Conservation (phyloP, 2,329 filamentous ascomycete species). For the Fusarium succisae region DNA sequence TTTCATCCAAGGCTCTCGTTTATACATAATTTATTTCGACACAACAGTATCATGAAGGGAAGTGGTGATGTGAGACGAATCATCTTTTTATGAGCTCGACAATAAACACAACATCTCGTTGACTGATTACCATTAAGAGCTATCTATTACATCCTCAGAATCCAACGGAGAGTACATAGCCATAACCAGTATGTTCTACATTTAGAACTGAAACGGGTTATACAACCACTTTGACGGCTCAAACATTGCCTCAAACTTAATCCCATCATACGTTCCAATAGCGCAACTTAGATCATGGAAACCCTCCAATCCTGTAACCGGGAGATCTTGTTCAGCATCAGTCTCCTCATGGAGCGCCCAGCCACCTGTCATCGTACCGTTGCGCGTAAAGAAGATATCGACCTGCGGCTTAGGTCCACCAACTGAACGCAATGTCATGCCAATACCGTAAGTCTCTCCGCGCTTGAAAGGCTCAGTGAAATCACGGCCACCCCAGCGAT, state of each 20-base stretch:
- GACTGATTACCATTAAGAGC: background rate
- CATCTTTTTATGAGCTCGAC: background rate
- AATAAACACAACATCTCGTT: background rate
- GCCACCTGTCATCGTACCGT: constrained; percentile 66
- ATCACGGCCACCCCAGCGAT: constrained; percentile 75
- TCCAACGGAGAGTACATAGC: background rate
- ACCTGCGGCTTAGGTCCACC: constrained; percentile 44
- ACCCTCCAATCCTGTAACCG: constrained; percentile 74
- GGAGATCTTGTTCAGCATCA: constrained; percentile 69
- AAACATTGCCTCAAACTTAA: constrained; percentile 74
- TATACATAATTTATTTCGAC: background rate
- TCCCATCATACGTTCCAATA: constrained; percentile 75
- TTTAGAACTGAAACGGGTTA: constrained; percentile 38
- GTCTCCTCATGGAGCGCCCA: constrained; percentile 83
- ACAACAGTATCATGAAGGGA: background rate
- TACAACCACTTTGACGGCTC: constrained; percentile 68
- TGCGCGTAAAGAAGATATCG: constrained; percentile 72
- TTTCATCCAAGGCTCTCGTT: background rate
- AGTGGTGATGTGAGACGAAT: no score
- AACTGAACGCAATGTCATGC: constrained; percentile 67
- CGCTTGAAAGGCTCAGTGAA: constrained; percentile 72
- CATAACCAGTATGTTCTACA: background rate
- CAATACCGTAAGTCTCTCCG: constrained; percentile 76
- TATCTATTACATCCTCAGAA: background rate
- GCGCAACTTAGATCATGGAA: constrained; percentile 76